Evolutionary conservation across 495 filamentous ascomycete species (phyloP).

Genomic region (Xylaria intraflava): DNA sequence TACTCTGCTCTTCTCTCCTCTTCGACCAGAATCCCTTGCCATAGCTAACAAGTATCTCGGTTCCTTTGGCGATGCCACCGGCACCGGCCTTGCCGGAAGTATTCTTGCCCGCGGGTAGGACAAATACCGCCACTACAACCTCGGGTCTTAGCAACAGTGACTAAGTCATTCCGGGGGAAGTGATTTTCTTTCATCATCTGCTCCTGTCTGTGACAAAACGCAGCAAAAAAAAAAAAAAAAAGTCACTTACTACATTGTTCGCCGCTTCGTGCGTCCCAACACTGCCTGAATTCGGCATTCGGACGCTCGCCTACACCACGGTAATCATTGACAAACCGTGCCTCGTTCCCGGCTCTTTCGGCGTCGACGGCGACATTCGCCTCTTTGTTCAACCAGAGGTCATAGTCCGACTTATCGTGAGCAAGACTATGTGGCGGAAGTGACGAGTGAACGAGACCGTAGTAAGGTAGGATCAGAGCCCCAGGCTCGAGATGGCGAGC

Average conservation of each 20-base stretch:
- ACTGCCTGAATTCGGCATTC: constrained; percentile 57
- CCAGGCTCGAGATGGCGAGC: constrained; percentile 48
- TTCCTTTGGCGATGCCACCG: constrained; percentile 44
- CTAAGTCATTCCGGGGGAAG: neutral
- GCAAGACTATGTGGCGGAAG: constrained; percentile 17
- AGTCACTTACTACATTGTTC: constrained; percentile 37
- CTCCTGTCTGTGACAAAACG: neutral
- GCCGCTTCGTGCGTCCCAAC: constrained; percentile 39
- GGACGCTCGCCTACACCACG: constrained; percentile 50
- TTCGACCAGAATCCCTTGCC: constrained; percentile 62
- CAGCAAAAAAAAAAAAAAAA: neutral
- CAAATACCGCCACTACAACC: constrained; percentile 50
- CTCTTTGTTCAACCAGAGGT: constrained; percentile 56
- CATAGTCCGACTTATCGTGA: constrained; percentile 55
- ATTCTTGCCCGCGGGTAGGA: constrained; percentile 51
- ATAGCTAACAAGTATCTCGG: constrained; percentile 61
- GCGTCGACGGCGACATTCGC: constrained; percentile 59
- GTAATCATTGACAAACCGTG: constrained; percentile 69
- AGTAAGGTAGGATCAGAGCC: constrained; percentile 57
- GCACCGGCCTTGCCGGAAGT: constrained; percentile 35
- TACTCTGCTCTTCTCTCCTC: neutral
- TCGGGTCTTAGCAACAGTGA: constrained; percentile 11
- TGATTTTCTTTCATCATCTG: neutral
- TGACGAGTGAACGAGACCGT: constrained; percentile 54
- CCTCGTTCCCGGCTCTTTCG: constrained; percentile 56